A percentile compares a stretch with the other conserved stretches of the same genome.
phyloP scores from a whole-genome alignment of 768 basidiomycete species.

The Phallus indusiatus region DNA sequence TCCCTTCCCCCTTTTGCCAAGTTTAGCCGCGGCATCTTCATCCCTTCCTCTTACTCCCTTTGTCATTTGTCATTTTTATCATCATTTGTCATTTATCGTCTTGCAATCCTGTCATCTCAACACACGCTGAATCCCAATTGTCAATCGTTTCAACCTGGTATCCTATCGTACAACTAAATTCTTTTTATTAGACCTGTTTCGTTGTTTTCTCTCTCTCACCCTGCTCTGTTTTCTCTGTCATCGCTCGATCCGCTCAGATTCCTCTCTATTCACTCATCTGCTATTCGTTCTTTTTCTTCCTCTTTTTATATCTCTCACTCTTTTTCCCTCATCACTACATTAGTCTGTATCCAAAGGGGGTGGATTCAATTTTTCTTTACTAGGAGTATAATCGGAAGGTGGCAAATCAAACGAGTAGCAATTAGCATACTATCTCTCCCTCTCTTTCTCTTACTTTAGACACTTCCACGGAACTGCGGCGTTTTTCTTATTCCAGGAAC shows the following conservation, averaged over 20 bases:
- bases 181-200: background rate
- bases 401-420: background rate
- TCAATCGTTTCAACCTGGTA: background rate
- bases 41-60: background rate
- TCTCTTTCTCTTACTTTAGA: background rate
- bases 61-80: background rate
- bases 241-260: background rate
- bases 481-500: background rate
- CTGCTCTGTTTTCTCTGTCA: background rate
- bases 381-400: background rate
- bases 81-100: background rate
- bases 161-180: background rate
- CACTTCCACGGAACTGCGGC: background rate
- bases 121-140: background rate
- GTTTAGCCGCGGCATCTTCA: background rate
- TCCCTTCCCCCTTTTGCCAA: background rate
- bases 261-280: background rate
- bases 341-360: background rate
- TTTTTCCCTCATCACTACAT: background rate
- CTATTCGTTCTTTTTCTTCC: background rate
- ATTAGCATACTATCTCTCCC: too few relatives aligned
- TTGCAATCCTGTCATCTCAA: background rate
- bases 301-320: background rate
- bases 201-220: background rate
- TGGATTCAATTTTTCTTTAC: background rate